A percentile compares a stretch with the other conserved stretches of the same genome.
Conservation (phyloP, 441 rosid species). For the Adansonia rubrostipa region DNA sequence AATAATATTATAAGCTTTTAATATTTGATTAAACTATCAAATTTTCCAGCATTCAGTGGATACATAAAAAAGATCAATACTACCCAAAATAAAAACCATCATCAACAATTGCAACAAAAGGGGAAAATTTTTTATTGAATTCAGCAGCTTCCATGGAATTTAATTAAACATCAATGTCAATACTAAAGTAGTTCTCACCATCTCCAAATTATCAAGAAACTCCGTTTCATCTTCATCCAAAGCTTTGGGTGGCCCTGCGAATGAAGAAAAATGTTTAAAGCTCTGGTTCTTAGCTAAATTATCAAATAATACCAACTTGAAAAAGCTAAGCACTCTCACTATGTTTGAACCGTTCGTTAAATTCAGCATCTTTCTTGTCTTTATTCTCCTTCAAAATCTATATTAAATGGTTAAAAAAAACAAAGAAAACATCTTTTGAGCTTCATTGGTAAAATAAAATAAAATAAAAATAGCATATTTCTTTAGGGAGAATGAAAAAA, state of each 20-base stretch:
- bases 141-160: slow-evolving; percentile 3
- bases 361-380: slow-evolving; percentile 94
- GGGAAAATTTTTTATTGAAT: not conserved
- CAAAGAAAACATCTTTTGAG: slow-evolving; percentile 32
- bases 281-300: not conserved
- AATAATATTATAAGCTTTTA: not conserved
- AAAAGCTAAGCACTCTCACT: slow-evolving; percentile 53
- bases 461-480: not conserved
- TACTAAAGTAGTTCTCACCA: slow-evolving; percentile 50
- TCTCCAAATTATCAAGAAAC: slow-evolving; percentile 82
- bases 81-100: not conserved
- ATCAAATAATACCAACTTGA: not conserved
- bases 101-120: not conserved
- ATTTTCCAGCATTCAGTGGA: not conserved
- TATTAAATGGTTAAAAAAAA: not conserved
- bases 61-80: not conserved
- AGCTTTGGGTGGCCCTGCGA: slow-evolving; percentile 90
- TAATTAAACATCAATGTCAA: too few species aligned
- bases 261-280: slow-evolving; percentile 23
- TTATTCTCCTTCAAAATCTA: slow-evolving; percentile 94
- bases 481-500: slow-evolving; percentile 18
- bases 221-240: slow-evolving; percentile 96
- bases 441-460: not conserved
- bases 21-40: not conserved
- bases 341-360: slow-evolving; percentile 93